These are phyloP conservation scores for Lablab purpureus DNA, from an alignment of 306 rosid genomes.

Conservation along the genomic window DNA sequence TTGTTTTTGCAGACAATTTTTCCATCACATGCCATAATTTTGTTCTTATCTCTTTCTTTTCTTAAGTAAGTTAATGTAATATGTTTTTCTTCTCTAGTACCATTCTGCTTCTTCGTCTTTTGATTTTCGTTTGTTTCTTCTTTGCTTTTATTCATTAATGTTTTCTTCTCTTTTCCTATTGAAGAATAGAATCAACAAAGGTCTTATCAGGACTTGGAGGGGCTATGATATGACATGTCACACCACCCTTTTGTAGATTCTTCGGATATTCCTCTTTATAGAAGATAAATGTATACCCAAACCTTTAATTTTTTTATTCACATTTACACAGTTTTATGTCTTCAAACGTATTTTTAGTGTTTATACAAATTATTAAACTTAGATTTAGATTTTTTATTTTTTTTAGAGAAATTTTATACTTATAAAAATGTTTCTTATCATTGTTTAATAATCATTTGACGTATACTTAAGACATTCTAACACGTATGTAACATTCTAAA, in stretches of 20 bases:
- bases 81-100: background rate
- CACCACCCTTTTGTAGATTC: background rate
- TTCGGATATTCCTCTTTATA: background rate
- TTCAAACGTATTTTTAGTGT: background rate
- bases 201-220: background rate
- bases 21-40: background rate
- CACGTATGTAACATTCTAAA: too few species aligned
- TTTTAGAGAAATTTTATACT: background rate
- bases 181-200: background rate
- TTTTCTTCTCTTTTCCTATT: background rate
- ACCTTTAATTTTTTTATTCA: background rate
- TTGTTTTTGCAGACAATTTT: background rate
- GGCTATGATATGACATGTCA: background rate
- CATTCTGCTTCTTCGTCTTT: background rate
- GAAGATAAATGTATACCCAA: background rate
- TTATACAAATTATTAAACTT: background rate
- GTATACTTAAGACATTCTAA: too few species aligned
- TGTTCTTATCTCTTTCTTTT: background rate
- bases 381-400: background rate
- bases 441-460: too few species aligned
- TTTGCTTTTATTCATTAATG: background rate
- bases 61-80: background rate
- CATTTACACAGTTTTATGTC: background rate
- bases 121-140: background rate
- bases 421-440: background rate